Evolutionary conservation across 768 basidiomycete genomes (phyloP).

Genomic region (Hydnomerulius pinastri): DNA sequence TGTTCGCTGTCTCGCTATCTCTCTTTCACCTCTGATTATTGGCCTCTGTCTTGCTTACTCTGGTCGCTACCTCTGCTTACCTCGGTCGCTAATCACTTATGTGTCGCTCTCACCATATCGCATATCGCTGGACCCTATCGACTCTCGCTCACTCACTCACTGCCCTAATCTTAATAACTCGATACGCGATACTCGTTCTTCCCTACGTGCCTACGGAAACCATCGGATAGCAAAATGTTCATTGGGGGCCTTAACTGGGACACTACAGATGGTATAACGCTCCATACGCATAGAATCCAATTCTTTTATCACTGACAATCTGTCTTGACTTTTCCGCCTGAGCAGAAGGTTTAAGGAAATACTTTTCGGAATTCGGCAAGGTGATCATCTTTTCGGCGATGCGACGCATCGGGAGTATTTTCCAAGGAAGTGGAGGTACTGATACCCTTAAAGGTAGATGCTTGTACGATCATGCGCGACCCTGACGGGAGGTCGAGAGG

Average conservation of each 20-base stretch:
- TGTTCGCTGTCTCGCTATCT: constrained; percentile 24
- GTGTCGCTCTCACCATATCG: constrained; percentile 37
- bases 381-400: constrained; percentile 37
- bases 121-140: constrained; percentile 37
- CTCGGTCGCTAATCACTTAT: constrained; percentile 36
- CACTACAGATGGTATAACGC: constrained; percentile 78
- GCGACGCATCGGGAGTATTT: constrained; percentile 1
- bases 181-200: constrained; percentile 27
- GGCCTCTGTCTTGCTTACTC: constrained; percentile 31
- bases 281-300: constrained; percentile 26
- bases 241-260: constrained; percentile 91
- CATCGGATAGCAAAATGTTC: constrained; percentile 78
- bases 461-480: constrained; percentile 87
- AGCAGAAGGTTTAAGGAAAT: constrained; percentile 63
- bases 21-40: constrained; percentile 22
- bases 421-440: constrained; percentile 8
- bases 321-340: constrained; percentile 21
- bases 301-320: constrained; percentile 27
- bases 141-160: constrained; percentile 22
- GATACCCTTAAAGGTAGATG: constrained; percentile 56
- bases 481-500: constrained; percentile 73
- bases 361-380: constrained; percentile 82
- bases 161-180: constrained; percentile 31
- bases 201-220: constrained; percentile 28
- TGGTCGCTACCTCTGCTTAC: constrained; percentile 36